These are phyloP conservation scores for Microdochium bolleyi DNA, from an alignment of 2,329 filamentous ascomycete genomes.

Conservation along the genomic window DNA sequence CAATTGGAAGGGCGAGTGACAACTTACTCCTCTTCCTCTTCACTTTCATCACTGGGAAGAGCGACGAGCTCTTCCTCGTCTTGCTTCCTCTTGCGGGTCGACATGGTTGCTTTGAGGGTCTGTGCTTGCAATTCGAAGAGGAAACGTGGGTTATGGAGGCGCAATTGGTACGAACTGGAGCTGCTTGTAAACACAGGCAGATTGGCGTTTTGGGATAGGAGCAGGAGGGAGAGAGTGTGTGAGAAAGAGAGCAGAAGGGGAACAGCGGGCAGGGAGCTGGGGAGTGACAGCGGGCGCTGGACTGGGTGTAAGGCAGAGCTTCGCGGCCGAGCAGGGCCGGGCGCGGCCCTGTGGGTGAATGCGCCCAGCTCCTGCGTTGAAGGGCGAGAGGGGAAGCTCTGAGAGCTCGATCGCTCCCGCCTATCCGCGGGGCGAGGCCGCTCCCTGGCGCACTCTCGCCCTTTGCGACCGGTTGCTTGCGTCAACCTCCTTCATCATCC, in stretches of 20 bases:
- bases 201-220: neutral
- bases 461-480: neutral
- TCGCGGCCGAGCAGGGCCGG: neutral
- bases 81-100: constrained; percentile 22
- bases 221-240: neutral
- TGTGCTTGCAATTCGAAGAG: neutral
- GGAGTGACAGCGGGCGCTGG: neutral
- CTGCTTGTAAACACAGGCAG: neutral
- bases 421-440: neutral
- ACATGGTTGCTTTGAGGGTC: neutral
- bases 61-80: constrained; percentile 24
- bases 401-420: neutral
- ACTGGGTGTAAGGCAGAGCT: neutral
- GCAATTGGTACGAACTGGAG: neutral
- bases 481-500: neutral
- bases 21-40: constrained; percentile 26
- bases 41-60: constrained; percentile 24
- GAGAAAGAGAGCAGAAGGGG: neutral
- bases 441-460: neutral
- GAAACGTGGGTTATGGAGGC: neutral
- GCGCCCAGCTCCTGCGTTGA: neutral
- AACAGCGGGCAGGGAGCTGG: neutral
- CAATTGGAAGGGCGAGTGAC: neutral
- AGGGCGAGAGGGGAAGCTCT: neutral
- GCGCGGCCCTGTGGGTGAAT: neutral